Percentiles rank a stretch among this genome's conserved stretches.
phyloP scores from a whole-genome alignment of 1,139 yeast genomes.

The Chernovozyma aurita region DNA sequence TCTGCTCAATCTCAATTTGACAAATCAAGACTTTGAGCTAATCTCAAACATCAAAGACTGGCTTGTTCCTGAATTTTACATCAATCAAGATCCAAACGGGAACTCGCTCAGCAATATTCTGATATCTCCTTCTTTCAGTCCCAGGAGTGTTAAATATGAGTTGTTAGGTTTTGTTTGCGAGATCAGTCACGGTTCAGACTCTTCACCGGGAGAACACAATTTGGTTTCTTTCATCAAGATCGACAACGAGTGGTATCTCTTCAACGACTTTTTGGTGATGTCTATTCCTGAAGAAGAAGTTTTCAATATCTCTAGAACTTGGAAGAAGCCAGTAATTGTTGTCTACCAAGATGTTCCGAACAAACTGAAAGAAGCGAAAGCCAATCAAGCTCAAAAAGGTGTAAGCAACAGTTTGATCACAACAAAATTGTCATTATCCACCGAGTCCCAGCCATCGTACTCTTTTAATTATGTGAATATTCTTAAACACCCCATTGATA shows the following conservation, averaged over 20 bases:
- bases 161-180: slow-evolving; percentile 68
- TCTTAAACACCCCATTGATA: slow-evolving; percentile 31
- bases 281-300: slow-evolving; percentile 72
- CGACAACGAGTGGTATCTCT: slow-evolving; percentile 69
- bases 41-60: slow-evolving; percentile 36
- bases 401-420: no score
- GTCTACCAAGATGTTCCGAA: slow-evolving; percentile 45
- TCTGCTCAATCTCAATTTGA: slow-evolving; percentile 45
- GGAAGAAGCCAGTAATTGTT: slow-evolving; percentile 82
- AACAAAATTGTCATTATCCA: not conserved
- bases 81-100: not conserved
- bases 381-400: no score
- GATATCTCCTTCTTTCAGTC: not conserved
- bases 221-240: slow-evolving; percentile 56
- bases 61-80: slow-evolving; percentile 56
- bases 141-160: slow-evolving; percentile 39
- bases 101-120: not conserved
- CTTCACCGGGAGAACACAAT: slow-evolving; percentile 46
- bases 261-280: slow-evolving; percentile 89
- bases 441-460: slow-evolving; percentile 4
- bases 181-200: slow-evolving; percentile 51
- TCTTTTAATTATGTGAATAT: slow-evolving; percentile 14
- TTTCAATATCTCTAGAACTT: slow-evolving; percentile 59
- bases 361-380: not conserved
- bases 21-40: slow-evolving; percentile 35